Conservation (phyloP, 2,329 filamentous ascomycete genomes). For the Pseudogymnoascus sp. region DNA sequence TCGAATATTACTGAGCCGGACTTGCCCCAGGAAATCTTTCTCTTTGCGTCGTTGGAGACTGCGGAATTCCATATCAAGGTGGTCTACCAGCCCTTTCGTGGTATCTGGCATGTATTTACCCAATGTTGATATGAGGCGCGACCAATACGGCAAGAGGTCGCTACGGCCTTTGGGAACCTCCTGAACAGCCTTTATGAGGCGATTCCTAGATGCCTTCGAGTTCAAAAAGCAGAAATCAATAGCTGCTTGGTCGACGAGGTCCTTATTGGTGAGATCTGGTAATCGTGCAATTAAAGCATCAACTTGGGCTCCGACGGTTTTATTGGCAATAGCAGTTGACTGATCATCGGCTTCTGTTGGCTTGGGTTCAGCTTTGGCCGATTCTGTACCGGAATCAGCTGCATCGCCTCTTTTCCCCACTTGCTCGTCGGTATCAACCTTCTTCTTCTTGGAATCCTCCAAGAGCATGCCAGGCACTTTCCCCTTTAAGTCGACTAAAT, state of each 20-base stretch:
- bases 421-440: conserved; percentile 69
- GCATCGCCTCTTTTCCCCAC: conserved; percentile 65
- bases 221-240: conserved; percentile 98
- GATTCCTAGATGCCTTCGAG: conserved; percentile 93
- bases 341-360: conserved; percentile 59
- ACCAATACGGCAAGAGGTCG: conserved; percentile 83
- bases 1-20: conserved; percentile 89
- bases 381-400: conserved; percentile 37
- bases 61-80: conserved; percentile 92
- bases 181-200: conserved; percentile 83
- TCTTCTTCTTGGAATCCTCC: conserved; percentile 93
- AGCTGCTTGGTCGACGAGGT: conserved; percentile 81
- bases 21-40: conserved; percentile 92
- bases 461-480: conserved; percentile 90
- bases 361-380: conserved; percentile 39
- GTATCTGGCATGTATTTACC: conserved; percentile 91
- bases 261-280: conserved; percentile 87
- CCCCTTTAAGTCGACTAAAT: conserved; percentile 86
- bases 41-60: conserved; percentile 94
- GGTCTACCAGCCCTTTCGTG: conserved; percentile 81
- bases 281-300: conserved; percentile 79
- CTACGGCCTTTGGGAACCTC: conserved; percentile 91
- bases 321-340: conserved; percentile 92
- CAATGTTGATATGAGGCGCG: conserved; percentile 85
- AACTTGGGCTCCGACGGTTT: conserved; percentile 93